phyloP scores from a whole-genome alignment of 176 grass and related monocot species.

The Aegilops umbellulata region DNA sequence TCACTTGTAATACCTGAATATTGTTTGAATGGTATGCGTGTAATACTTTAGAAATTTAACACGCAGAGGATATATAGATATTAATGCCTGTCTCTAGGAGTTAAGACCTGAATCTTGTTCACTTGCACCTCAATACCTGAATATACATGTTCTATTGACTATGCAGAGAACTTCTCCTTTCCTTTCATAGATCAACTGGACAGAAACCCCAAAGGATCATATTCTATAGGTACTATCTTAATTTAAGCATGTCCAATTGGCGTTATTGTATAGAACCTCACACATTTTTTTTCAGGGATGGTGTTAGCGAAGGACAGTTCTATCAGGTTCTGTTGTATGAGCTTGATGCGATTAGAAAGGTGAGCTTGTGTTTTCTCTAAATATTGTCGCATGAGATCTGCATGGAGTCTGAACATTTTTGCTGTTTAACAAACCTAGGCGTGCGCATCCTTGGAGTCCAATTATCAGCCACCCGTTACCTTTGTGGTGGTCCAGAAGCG shows the following conservation, averaged over 20 bases:
- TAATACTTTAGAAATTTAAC: background rate
- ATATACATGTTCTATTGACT: constrained; percentile 14
- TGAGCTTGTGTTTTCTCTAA: constrained; percentile 11
- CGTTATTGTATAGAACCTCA: background rate
- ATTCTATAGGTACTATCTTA: constrained; percentile 63
- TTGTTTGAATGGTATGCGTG: background rate
- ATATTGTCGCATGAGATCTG: background rate
- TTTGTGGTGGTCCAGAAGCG: constrained; percentile 86
- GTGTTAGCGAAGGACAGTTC: constrained; percentile 77
- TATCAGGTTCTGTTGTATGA: constrained; percentile 69
- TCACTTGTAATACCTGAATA: constrained; percentile 6
- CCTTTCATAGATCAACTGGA: constrained; percentile 55
- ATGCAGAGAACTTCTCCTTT: constrained; percentile 68
- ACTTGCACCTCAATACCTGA: background rate
- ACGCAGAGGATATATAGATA: background rate
- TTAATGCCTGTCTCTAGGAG: background rate
- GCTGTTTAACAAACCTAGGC: constrained; percentile 35
- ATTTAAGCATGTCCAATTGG: background rate
- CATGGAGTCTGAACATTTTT: background rate
- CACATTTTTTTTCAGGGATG: constrained; percentile 49
- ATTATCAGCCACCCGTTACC: constrained; percentile 76
- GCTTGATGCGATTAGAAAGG: constrained; percentile 72
- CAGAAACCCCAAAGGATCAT: constrained; percentile 72
- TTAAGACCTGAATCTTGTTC: background rate
- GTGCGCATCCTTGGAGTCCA: constrained; percentile 69